phyloP scores from a whole-genome alignment of 208 protist genomes.

The Crithidia sp. region DNA sequence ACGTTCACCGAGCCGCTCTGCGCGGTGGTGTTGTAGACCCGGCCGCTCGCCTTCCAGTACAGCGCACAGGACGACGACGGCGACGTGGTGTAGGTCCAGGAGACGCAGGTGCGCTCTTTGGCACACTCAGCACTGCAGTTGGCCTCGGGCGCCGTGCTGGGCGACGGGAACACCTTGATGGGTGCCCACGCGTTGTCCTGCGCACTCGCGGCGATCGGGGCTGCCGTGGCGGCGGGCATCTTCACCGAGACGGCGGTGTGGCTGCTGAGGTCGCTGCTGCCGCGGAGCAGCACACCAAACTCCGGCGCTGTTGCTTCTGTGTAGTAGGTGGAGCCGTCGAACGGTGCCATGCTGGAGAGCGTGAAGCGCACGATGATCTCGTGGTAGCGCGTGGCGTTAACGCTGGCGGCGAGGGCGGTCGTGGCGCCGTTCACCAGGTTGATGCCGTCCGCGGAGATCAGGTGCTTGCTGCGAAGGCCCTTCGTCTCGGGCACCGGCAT shows the following conservation, averaged over 20 bases:
- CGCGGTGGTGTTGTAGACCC: slow-evolving; percentile 7
- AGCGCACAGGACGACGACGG: slow-evolving; percentile 27
- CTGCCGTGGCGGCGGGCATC: slow-evolving; percentile 38
- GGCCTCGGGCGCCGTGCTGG: background rate
- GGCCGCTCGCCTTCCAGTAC: slow-evolving; percentile 41
- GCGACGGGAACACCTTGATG: slow-evolving; percentile 35
- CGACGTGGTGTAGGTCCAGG: slow-evolving; percentile 40
- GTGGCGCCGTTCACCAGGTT: slow-evolving; percentile 3
- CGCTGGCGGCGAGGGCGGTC: slow-evolving; percentile 16
- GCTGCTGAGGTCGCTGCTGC: slow-evolving; percentile 20
- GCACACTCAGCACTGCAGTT: slow-evolving; percentile 48
- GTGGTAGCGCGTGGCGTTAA: slow-evolving; percentile 36
- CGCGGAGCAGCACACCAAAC: slow-evolving; percentile 41
- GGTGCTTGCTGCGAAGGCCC: slow-evolving; percentile 28
- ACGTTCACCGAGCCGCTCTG: slow-evolving; percentile 42
- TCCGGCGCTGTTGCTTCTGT: slow-evolving; percentile 33
- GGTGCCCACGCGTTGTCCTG: slow-evolving; percentile 24
- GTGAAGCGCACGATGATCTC: slow-evolving; percentile 53
- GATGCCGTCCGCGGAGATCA: slow-evolving; percentile 9
- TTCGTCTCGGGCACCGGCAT: slow-evolving; percentile 43
- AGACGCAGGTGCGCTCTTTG: slow-evolving; percentile 38
- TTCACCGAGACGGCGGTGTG: slow-evolving; percentile 40
- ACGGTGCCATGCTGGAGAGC: slow-evolving; percentile 25
- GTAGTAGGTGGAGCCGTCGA: slow-evolving; percentile 30
- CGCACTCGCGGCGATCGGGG: slow-evolving; percentile 15